Base-by-base conservation (phyloP, 2,329 filamentous ascomycete genomes). In the Fusarium sarcochroum region DNA sequence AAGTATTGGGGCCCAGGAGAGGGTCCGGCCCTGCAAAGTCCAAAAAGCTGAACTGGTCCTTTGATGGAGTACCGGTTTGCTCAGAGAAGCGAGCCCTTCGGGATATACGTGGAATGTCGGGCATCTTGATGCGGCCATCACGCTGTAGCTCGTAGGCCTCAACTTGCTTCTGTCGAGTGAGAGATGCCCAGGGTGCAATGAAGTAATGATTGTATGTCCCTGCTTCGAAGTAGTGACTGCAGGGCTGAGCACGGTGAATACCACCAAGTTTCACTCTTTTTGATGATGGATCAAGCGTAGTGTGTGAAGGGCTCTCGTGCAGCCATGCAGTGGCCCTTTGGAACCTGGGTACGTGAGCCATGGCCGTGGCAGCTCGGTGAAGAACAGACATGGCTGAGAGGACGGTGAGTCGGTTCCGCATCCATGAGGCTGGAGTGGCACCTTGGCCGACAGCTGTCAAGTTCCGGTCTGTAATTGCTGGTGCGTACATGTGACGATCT, bases 171-270 rank as follows among this genome's bases (percentile, higher is more conserved):
- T 40, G 41, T 1, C 61, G 69, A 17, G 64, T 53, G 41, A 70
- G 55, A 4, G 58, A 59, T 21, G 71, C 69, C 75, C 75, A 77
- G 5, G 71, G 69, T 7, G 75, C 74, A 13, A 75, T 56, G 15
- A 77, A 77, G 58, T 76, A 77, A 25, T 76, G 70, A 32, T 62
- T 65, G 60, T 76, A 74, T 4, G 71, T 69, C 10, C 73, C 76
- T 34, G 72, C 70, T 32, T 81, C 79, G 54, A 76, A 82, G 58
- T 76, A 72, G 61, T 82, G 80, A 48, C 79, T 80, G 59, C 76
- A 80, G 1, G 78, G 79, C 50, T 83, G 81, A 1, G 81, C 81
- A 25, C 81, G 77, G 57, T 83, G 79, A 58, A 83, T 80, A 11
- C 81, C 80, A 20, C 80, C 81, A 2, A 82, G 73, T 50, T 78